Evolutionary conservation across 1,284 basidiomycete genomes (phyloP).

Genomic region (Earliella scabrosa): DNA sequence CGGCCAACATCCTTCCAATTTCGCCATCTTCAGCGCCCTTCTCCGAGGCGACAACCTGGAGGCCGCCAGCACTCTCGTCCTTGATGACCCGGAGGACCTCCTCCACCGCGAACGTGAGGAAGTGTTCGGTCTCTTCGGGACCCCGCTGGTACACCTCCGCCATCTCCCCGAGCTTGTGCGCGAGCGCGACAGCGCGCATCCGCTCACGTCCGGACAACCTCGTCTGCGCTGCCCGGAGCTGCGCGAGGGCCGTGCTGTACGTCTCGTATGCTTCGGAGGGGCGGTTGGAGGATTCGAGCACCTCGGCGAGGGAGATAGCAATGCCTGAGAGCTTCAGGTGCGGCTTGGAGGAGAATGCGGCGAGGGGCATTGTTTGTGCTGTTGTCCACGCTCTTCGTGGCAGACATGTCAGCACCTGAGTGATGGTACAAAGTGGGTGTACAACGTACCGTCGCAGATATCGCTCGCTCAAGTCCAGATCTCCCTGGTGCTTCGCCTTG

Average conservation of each 20-base stretch:
- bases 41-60: slow-evolving; percentile 1
- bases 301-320: slow-evolving; percentile 64
- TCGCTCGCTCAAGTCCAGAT: slow-evolving; percentile 57
- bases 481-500: slow-evolving; percentile 62
- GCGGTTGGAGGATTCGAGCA: slow-evolving; percentile 54
- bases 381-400: slow-evolving; percentile 63
- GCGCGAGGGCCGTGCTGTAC: slow-evolving; percentile 48
- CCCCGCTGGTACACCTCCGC: slow-evolving; percentile 43
- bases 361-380: slow-evolving; percentile 52
- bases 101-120: slow-evolving; percentile 68
- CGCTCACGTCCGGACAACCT: slow-evolving; percentile 48
- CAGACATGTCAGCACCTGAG: neutral
- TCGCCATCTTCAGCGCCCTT: slow-evolving; percentile 21
- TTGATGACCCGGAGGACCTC: slow-evolving; percentile 46
- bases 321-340: slow-evolving; percentile 75
- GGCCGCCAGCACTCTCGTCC: slow-evolving; percentile 12
- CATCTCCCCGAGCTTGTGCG: slow-evolving; percentile 70
- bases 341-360: slow-evolving; percentile 52
- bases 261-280: slow-evolving; percentile 55
- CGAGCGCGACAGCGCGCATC: slow-evolving; percentile 64
- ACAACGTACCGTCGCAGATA: slow-evolving; percentile 57
- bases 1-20: slow-evolving; percentile 42
- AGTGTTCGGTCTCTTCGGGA: slow-evolving; percentile 56
- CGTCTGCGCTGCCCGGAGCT: slow-evolving; percentile 23
- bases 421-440: neutral